Evolutionary conservation across 495 filamentous ascomycete genomes (phyloP), one percentile per base, ranked within the genome.

Genomic region (Penicillium taxi): DNA sequence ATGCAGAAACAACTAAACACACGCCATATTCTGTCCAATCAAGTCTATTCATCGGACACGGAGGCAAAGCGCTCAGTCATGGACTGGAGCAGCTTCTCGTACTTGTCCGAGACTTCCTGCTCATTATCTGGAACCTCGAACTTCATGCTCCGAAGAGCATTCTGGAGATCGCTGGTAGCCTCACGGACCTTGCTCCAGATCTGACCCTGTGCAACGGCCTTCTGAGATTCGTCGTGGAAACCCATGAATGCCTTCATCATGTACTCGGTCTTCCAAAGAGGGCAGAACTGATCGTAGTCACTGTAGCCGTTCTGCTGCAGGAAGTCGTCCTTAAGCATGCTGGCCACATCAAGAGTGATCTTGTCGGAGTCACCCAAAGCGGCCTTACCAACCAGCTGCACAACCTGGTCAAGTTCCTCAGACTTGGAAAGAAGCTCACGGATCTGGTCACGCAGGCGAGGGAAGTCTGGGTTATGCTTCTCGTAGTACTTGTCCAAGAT

Each of bases 181-280:
- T 96, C 91, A 36, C 90, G 78, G 28, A 96, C 80, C 77, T 91
- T 96, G 52, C 65, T 63, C 91, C 91, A 99, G 60, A 64, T 82
- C 54, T 85, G 81, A 36, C 91, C 91, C 51, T 93, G 83, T 12
- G 84, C 75, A 52, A 99, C 67, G 1, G 88, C 90, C 72, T 95
- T 96, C 62, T 96, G 91, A 8, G 85, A 80, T 67, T 99, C 91
- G 58, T 99, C 93, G 50, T 94, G 86, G 74, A 87, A 99, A 34
- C 80, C 84, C 78, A 96, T 87, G 77, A 99, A 95, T 30, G 81
- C 78, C 74, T 91, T 94, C 91, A 99, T 99, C 91, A 99, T 96
- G 77, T 93, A 99, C 55, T 90, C 80, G 3, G 91, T 99, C 78
- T 99, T 99, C 90, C 90, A 99, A 55, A 99, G 72, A 22, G 91